Base-by-base conservation (phyloP, 306 rosid species). In the Prunus fruticosa region DNA sequence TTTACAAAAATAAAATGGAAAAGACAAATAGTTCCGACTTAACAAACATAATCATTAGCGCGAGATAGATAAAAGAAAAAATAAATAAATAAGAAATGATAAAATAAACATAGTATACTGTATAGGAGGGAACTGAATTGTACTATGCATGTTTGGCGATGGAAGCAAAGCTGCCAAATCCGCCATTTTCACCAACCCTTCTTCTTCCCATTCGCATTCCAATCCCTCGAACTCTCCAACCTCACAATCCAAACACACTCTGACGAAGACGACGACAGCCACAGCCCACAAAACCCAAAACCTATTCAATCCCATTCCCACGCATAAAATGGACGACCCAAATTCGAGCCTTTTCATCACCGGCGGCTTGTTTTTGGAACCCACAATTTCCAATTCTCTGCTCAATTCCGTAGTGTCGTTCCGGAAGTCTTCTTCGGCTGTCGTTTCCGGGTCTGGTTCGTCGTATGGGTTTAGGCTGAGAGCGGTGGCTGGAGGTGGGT, bases 331-430 rank as follows among this genome's bases (percentile, higher is more conserved):
- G 90, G 67, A 60, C 56, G 67, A 60, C 68, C 28, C 86, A 16
- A 83, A 79, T 75, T 68, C 57, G 14, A 68, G 32, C 66, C 75
- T 76, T 12, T 86, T 83, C 64, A 49, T 77, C 41, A 61, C n/a
- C 67, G 82, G 90, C 18, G 97, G 97, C 5, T 85, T 94, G 73
- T 94, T 91, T 82, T 93, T 90, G 11, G 98, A 94, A 4, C 84
- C 91, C 57, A 19, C 80, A 5, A 14, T 83, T 74, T 78, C 97
- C 53, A 86, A 83, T 72, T 86, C 93, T 3, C 78, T 91, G 9
- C 69, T 71, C 69, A 83, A 86, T 47, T 84, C 83, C 15, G 69
- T 93, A 5, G 64, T 91, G 75, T 73, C 86, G 5, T 64, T 72
- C 11, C 12, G 28, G 6, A 82, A 74, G 60, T 74, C 57, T 64